phyloP scores from a whole-genome alignment of 2,329 filamentous ascomycete genomes.

The Paecilomyces sp. region DNA sequence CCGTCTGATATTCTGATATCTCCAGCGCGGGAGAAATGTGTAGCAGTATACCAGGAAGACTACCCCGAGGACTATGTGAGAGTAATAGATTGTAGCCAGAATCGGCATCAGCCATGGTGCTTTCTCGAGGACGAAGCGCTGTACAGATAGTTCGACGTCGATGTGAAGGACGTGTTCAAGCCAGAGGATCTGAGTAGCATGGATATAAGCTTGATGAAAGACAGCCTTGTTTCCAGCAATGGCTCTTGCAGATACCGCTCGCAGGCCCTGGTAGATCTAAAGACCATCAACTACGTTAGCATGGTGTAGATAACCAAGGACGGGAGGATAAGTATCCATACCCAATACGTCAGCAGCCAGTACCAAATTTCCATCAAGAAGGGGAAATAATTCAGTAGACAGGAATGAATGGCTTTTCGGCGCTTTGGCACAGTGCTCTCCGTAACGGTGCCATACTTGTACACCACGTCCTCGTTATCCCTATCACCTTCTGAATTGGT shows the following conservation, averaged over 20 bases:
- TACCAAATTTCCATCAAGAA: conserved; percentile 27
- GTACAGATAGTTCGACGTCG: conserved; percentile 35
- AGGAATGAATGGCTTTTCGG: not conserved
- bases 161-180: conserved; percentile 32
- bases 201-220: conserved; percentile 31
- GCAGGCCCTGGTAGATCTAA: conserved; percentile 37
- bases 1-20: conserved; percentile 38
- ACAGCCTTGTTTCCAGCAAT: conserved; percentile 34
- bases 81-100: conserved; percentile 40
- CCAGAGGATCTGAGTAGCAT: conserved; percentile 35
- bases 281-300: not conserved
- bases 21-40: conserved; percentile 34
- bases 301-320: not conserved
- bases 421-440: not conserved
- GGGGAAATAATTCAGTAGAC: conserved; percentile 17
- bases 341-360: conserved; percentile 26
- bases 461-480: not conserved
- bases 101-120: conserved; percentile 30
- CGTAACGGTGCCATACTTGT: not conserved
- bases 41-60: conserved; percentile 44
- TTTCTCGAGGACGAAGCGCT: conserved; percentile 32
- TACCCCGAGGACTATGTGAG: conserved; percentile 40
- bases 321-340: conserved; percentile 5
- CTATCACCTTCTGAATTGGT: not conserved
- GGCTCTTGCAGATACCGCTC: conserved; percentile 35